These are phyloP conservation scores for Clonostachys solani DNA, from an alignment of 2,329 filamentous ascomycete genomes.

Conservation along the genomic window DNA sequence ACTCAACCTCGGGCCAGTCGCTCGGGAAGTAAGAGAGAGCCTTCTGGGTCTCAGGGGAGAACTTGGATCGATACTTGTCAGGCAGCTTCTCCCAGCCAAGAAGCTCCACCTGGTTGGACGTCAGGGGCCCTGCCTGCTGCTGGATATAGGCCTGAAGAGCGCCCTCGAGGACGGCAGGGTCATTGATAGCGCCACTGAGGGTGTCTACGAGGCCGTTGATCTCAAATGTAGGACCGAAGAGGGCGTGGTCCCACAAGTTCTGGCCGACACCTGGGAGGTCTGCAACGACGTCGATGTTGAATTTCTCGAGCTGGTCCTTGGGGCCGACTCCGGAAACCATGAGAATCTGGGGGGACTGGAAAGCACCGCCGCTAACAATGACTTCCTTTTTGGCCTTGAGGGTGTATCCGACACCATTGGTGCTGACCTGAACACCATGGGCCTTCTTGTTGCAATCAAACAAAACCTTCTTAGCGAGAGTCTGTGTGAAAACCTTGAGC, in stretches of 20 bases:
- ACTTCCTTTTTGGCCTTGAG: constrained; percentile 8
- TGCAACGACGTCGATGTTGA: constrained; percentile 42
- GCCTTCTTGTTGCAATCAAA: constrained; percentile 34
- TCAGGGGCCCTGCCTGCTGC: constrained; percentile 10
- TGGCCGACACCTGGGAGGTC: constrained; percentile 67
- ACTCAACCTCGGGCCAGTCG: constrained; percentile 12
- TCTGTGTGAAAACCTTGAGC: constrained; percentile 32
- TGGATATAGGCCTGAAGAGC: constrained; percentile 8
- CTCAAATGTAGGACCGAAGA: constrained; percentile 4
- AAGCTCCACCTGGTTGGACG: constrained; percentile 14
- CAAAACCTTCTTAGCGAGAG: constrained; percentile 36
- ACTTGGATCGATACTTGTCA: constrained; percentile 5
- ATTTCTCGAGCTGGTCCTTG: constrained; percentile 15
- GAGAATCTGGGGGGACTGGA: constrained; percentile 28
- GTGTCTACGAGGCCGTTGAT: constrained; percentile 7
- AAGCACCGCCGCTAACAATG: constrained; percentile 13
- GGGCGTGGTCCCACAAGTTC: constrained; percentile 62
- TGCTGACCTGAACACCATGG: constrained; percentile 26
- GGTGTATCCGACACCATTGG: constrained; percentile 6
- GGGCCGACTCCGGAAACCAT: constrained; percentile 29
- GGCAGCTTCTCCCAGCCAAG: constrained; percentile 17
- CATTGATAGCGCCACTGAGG: constrained; percentile 11
- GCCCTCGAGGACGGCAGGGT: constrained; percentile 6
- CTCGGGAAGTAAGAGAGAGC: constrained; percentile 6
- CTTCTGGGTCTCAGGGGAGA: constrained; percentile 7